Base-by-base conservation (phyloP, 257 asterid species). In the Datura wrightii region DNA sequence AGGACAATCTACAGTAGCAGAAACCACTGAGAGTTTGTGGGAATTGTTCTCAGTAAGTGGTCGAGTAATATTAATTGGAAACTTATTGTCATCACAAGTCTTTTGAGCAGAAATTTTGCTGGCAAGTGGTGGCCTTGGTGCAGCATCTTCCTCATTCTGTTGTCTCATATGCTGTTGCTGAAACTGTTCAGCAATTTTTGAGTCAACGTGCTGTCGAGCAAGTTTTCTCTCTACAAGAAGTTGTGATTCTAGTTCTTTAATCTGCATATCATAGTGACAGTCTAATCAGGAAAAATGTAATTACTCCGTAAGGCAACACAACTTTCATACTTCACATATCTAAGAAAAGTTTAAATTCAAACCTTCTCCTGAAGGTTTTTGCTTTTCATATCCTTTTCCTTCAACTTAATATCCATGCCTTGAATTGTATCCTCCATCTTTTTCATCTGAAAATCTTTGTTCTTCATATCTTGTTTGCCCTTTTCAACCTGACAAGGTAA, bases 301-400 rank as follows among this genome's bases (percentile, higher is more conserved):
- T 24, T 24, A 24, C 31, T 24, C 31, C 31, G 31, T 56, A 15
- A 14, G 59, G 50, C 4, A 24, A 19, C 63, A 56, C 34, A 59
- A 76, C 1, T 16, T 76, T 48, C 60, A 74, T 5, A 31, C 80
- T 78, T 63, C 31, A 60, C 16, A 62, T 13, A 63, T 65, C 74
- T 81, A 78, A 15, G 24, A 42, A 62, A 54, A 14, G 66, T 82
- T 79, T 5, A 34, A 11, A 67, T 1, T 56, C 79, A 24, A 86
- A 97, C 99, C 99, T 95, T 97, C 67, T 97, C 99, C 89, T 97
- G 99, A 82, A 95, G 90, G 91, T 86, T 94, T 89, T 92, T 88
- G 89, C 87, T 92, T 86, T 89, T 95, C 85, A 86, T 48, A 55
- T 95, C 99, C 88, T 89, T 94, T 84, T 97, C 98, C 88, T 94